These are phyloP conservation scores for Tricholoma sp. DNA, from an alignment of 768 basidiomycete genomes.

Conservation along the genomic window DNA sequence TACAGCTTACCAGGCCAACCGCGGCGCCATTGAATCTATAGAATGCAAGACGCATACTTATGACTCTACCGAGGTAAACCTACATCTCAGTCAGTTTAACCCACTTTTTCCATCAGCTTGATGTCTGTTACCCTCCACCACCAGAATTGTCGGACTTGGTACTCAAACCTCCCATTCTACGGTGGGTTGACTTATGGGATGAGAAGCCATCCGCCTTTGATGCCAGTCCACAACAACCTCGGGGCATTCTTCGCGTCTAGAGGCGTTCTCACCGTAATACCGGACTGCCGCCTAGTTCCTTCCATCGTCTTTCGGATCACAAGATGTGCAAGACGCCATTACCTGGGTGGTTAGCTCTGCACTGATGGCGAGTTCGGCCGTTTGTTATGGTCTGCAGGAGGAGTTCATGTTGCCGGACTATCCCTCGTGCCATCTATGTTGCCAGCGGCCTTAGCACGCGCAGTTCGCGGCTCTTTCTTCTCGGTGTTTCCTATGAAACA, in stretches of 20 bases:
- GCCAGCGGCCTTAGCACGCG: constrained; percentile 1
- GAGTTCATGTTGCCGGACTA: constrained; percentile 17
- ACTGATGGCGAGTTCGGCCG: constrained; percentile 5
- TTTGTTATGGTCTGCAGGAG: constrained; percentile 24
- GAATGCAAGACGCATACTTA: constrained; percentile 15
- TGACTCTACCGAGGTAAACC: constrained; percentile 8
- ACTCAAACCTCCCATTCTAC: constrained; percentile 13
- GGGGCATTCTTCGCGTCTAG: constrained; percentile 23
- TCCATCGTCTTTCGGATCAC: constrained; percentile 17
- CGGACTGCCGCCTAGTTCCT: constrained; percentile 23
- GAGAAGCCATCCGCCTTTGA: constrained; percentile 14
- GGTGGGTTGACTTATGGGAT: constrained; percentile 19
- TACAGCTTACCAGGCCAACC: constrained; percentile 16
- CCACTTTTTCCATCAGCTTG: constrained; percentile 14
- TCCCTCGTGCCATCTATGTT: constrained; percentile 15
- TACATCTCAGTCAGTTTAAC: not conserved
- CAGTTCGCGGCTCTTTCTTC: constrained; percentile 14
- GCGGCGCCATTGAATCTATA: constrained; percentile 14
- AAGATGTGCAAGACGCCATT: constrained; percentile 20
- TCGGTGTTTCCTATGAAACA: constrained; percentile 17
- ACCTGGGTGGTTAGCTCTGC: constrained; percentile 14
- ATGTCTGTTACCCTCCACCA: constrained; percentile 18
- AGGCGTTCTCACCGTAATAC: constrained; percentile 22
- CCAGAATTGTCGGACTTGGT: not conserved
- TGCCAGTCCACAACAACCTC: constrained; percentile 22